These are phyloP conservation scores for Phyllosticta citribraziliensis DNA, from an alignment of 2,329 filamentous ascomycete species.

Conservation along the genomic window DNA sequence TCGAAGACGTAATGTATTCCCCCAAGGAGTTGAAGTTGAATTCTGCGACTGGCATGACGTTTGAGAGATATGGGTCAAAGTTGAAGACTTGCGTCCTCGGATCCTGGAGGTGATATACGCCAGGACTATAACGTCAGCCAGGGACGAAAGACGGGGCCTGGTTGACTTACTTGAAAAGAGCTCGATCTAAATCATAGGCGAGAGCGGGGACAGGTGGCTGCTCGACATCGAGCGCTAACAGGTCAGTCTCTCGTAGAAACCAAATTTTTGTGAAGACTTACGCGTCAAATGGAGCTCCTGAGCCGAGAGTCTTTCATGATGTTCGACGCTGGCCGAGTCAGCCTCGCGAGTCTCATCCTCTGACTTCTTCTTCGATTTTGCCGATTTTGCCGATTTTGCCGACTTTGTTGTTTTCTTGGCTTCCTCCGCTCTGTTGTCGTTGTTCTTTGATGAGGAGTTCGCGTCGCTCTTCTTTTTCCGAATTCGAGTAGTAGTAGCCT, in stretches of 20 bases:
- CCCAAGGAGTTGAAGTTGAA: slow-evolving; percentile 86
- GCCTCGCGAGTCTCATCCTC: background rate
- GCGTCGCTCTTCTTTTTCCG: background rate
- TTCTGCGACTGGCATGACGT: slow-evolving; percentile 85
- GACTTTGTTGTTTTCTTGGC: too few relatives aligned
- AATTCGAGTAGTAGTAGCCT: too few relatives aligned
- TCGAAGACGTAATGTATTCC: slow-evolving; percentile 83
- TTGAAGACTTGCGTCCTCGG: slow-evolving; percentile 82
- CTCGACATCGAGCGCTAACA: slow-evolving; percentile 31
- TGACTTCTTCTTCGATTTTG: background rate
- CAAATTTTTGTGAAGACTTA: background rate
- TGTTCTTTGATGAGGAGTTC: background rate
- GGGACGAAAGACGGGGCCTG: background rate
- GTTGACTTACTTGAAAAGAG: slow-evolving; percentile 68
- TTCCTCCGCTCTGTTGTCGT: background rate
- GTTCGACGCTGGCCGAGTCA: too few relatives aligned
- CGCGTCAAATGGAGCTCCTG: slow-evolving; percentile 5
- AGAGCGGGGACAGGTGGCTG: slow-evolving; percentile 52
- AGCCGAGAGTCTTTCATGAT: background rate
- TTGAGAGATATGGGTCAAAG: slow-evolving; percentile 88
- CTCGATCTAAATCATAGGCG: slow-evolving; percentile 68
- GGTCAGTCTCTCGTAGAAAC: slow-evolving; percentile 18
- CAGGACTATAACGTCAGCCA: slow-evolving; percentile 39
- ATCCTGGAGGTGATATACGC: slow-evolving; percentile 87
- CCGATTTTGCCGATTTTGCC: too few relatives aligned